phyloP scores from a whole-genome alignment of 148 eudicot genomes.

The Polygonum aviculare region DNA sequence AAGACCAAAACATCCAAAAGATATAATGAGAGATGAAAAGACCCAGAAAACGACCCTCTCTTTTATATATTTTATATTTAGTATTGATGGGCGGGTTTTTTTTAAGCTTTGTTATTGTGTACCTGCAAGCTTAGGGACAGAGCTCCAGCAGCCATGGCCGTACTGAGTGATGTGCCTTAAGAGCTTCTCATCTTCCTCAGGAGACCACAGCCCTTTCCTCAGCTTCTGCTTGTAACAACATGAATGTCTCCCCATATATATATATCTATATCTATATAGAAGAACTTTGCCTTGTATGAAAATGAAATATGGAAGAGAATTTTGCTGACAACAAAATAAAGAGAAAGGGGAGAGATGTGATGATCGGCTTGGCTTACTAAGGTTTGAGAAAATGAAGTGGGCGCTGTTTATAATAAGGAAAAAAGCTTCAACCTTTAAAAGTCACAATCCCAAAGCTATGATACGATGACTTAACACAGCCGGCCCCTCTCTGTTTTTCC shows the following conservation, averaged over 20 bases:
- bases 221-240: constrained; percentile 92
- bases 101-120: neutral
- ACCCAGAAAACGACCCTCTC: no score
- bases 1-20: no score
- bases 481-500: neutral
- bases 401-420: neutral
- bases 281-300: neutral
- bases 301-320: neutral
- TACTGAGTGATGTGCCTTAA: constrained; percentile 2
- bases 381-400: constrained; percentile 8
- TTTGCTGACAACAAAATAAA: neutral
- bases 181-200: constrained; percentile 2
- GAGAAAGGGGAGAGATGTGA: no score
- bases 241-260: constrained; percentile 90
- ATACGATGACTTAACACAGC: neutral
- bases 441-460: constrained; percentile 1
- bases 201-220: constrained; percentile 92
- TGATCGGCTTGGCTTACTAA: neutral
- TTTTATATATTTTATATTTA: no score
- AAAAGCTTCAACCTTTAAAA: neutral
- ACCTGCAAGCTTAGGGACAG: constrained; percentile 98
- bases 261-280: neutral
- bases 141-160: constrained; percentile 81
- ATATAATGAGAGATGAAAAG: no score
- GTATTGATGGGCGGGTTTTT: neutral